Base-by-base conservation (phyloP, 78 protist species). In the Isochrysis galbana region DNA sequence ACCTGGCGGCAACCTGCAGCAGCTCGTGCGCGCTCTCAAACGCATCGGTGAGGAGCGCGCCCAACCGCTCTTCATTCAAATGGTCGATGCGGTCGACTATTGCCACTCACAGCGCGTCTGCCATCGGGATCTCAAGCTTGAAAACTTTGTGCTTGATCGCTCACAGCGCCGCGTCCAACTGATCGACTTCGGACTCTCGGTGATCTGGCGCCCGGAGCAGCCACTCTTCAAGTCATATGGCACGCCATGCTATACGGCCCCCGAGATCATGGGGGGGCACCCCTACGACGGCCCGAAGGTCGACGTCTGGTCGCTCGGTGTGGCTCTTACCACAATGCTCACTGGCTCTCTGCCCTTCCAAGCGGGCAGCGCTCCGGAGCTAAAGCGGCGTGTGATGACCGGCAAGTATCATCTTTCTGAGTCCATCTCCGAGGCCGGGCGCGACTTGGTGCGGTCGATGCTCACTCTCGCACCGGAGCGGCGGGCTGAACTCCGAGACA, bases 71-170 rank as follows among this genome's bases (percentile, higher is more conserved):
- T 93, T 93, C 26, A 41, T 36, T n/a, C 94, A 93, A 70, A 1
- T 87, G 26, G 41, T 72, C 32, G 42, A 22, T 39, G 91, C 92
- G 41, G 88, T 93, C 11, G 78, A 77, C 45, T 88, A 93, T 72
- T 93, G 94, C 91, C 94, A 93, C 77, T 22, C 1, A n/a, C 67
- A 42, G 21, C 7, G 7, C 67, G 84, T 93, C 36, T 70, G 89
- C 54, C 94, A 93, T 39, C 94, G 94, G 25, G 94, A 93, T 48
- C n/a, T 93, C 34, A 93, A 93, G 86, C 92, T 91, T 11, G 94
- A 93, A 23, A 93, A 93, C 74, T 21, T 93, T 5, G 26, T 93
- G 34, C 86, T 61, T 23, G 74, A 61, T 32, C 7, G 74, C n/a
- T 23, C n/a, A 10, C 23, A 2, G 5, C 1, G 46, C 46, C 5